Conservation (phyloP, 805 yeast species). For the Candida taoyuanica region DNA sequence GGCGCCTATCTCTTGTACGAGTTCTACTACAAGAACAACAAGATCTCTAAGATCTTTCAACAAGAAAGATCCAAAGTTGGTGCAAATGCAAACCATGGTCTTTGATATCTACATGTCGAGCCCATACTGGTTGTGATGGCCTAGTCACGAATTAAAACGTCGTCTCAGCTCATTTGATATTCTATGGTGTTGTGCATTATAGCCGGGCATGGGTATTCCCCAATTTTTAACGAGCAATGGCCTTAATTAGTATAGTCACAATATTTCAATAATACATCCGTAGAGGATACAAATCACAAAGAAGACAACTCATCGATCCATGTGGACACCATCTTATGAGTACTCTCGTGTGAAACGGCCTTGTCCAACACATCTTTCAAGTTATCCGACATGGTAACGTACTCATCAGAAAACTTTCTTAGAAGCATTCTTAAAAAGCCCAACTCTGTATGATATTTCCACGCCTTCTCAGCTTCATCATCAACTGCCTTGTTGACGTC, state of each 20-base stretch:
- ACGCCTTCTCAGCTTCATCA: slow-evolving; percentile 32
- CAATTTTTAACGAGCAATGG: too few relatives aligned
- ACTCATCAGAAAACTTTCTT: slow-evolving; percentile 44
- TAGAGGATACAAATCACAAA: too few relatives aligned
- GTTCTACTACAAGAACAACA: slow-evolving; percentile 25
- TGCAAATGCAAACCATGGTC: slow-evolving; percentile 13
- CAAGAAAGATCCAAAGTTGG: slow-evolving; percentile 15
- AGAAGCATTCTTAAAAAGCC: slow-evolving; percentile 35
- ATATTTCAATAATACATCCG: too few relatives aligned
- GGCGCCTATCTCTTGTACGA: slow-evolving; percentile 19
- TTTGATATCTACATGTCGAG: slow-evolving; percentile 3
- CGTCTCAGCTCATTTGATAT: too few relatives aligned
- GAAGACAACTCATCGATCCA: slow-evolving; percentile 32
- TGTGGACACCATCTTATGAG: slow-evolving; percentile 24
- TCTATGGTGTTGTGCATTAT: too few relatives aligned
- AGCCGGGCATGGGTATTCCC: too few relatives aligned
- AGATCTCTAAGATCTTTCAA: slow-evolving; percentile 24
- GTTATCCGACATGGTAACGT: slow-evolving; percentile 26
- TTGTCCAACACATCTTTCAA: slow-evolving; percentile 32
- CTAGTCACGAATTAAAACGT: too few relatives aligned
- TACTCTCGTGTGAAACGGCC: slow-evolving; percentile 30
- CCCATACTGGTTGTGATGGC: neutral
- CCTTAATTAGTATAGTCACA: too few relatives aligned
- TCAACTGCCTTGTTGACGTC: slow-evolving; percentile 27
- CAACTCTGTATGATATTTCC: slow-evolving; percentile 38